A percentile compares a stretch with the other conserved stretches of the same genome.
Evolutionary conservation across 106 monocot species (phyloP).

Genomic region (Gastrodia elata): DNA sequence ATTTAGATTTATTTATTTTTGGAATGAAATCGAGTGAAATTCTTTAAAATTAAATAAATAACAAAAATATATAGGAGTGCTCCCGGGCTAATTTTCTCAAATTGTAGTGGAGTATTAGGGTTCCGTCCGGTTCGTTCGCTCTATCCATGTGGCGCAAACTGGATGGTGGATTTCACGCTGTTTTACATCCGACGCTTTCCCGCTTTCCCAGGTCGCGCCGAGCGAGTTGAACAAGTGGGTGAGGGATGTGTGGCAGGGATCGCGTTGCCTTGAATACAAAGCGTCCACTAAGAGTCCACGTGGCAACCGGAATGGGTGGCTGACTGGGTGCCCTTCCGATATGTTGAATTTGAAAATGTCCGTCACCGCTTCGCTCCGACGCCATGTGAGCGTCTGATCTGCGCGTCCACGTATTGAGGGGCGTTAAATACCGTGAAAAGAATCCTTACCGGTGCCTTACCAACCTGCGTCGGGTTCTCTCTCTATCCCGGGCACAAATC

Average conservation of each 20-base stretch:
- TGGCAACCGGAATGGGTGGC: background rate
- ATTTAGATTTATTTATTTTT: no score
- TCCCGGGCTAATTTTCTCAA: no score
- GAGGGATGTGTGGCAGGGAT: background rate
- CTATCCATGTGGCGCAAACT: background rate
- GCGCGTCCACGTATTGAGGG: background rate
- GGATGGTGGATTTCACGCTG: background rate
- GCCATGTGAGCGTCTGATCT: constrained; percentile 6
- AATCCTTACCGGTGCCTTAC: background rate
- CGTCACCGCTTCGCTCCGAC: background rate
- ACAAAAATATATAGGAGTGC: no score
- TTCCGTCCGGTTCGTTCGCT: background rate
- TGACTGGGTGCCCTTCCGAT: background rate
- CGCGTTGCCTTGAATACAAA: background rate
- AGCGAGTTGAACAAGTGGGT: no score
- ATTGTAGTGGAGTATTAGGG: no score
- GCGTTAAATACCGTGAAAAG: background rate
- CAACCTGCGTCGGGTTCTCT: background rate
- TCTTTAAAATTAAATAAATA: no score
- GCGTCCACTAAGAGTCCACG: background rate
- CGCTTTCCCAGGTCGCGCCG: no score
- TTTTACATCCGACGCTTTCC: background rate
- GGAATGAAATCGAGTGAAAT: no score
- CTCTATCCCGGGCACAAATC: background rate
- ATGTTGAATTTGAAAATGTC: background rate